Percentiles rank a stretch among this genome's conserved stretches.
Evolutionary conservation across 2,329 filamentous ascomycete genomes (phyloP).

Genomic region (Metarhizium brunneum): DNA sequence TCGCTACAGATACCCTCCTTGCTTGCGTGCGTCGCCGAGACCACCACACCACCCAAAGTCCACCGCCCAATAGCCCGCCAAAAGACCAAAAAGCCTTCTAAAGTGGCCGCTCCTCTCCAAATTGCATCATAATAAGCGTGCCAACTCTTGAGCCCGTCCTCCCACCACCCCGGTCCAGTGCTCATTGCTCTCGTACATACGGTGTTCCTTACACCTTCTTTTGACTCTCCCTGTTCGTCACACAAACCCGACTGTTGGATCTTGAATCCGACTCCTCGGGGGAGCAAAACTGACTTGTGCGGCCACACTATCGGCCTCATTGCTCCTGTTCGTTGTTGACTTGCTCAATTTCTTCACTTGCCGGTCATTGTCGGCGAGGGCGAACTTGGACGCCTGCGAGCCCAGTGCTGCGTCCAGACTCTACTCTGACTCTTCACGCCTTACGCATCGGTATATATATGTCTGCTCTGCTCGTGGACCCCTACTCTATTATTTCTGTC

Average conservation of each 20-base stretch:
- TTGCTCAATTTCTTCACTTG: background rate
- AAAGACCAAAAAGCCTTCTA: background rate
- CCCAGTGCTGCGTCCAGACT: background rate
- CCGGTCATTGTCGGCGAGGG: background rate
- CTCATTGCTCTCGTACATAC: background rate
- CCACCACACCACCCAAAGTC: background rate
- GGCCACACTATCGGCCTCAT: background rate
- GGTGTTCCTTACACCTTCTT: background rate
- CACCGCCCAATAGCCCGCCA: background rate
- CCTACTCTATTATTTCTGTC: background rate
- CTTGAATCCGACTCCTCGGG: background rate
- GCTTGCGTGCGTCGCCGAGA: background rate
- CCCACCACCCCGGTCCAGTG: background rate
- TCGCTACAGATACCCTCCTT: background rate
- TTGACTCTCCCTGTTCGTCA: slow-evolving; percentile 1
- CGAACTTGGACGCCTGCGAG: background rate
- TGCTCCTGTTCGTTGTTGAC: background rate
- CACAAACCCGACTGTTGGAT: slow-evolving; percentile 1
- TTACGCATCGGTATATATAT: too few relatives aligned
- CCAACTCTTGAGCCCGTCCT: background rate
- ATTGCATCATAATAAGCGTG: slow-evolving; percentile 1
- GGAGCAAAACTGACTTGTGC: background rate
- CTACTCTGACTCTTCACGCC: background rate
- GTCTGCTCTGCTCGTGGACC: background rate
- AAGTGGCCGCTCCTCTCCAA: background rate